Conservation (phyloP, 192 early-diverging fungal species). For the Pilaira anomala region DNA sequence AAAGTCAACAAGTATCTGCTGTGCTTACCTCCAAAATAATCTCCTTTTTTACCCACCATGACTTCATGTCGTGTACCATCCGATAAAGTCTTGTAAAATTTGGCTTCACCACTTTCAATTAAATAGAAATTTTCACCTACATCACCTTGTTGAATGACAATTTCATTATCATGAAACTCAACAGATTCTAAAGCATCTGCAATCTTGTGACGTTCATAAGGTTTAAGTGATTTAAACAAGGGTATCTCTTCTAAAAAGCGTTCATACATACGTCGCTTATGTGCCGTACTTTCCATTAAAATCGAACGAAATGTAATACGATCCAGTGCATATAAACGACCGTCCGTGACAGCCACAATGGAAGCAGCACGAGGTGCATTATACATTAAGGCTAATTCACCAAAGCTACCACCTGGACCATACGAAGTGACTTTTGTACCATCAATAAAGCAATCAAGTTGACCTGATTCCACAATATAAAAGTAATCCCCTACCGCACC, state of each 20-base stretch:
- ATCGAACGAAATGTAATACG: constrained; percentile 96
- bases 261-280: constrained; percentile 96
- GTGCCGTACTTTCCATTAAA: constrained; percentile 95
- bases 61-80: constrained; percentile 77
- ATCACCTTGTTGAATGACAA: constrained; percentile 93
- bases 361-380: constrained; percentile 97
- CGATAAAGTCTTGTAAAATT: constrained; percentile 73
- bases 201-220: constrained; percentile 98
- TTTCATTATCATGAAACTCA: constrained; percentile 75
- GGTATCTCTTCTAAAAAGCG: constrained; percentile 90
- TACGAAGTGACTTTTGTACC: constrained; percentile 78
- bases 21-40: constrained; percentile 90
- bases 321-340: constrained; percentile 94
- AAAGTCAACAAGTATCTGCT: too few species aligned
- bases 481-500: constrained; percentile 97
- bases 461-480: constrained; percentile 93
- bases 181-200: constrained; percentile 94
- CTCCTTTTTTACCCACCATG: constrained; percentile 74
- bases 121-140: constrained; percentile 92
- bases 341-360: constrained; percentile 76
- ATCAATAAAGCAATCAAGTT: constrained; percentile 85
- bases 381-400: constrained; percentile 99
- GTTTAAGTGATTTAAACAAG: constrained; percentile 81
- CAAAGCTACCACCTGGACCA: constrained; percentile 86
- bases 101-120: constrained; percentile 90